Evolutionary conservation across 331 rosid genomes (phyloP).

Genomic region (Erythrophleum ivorense): DNA sequence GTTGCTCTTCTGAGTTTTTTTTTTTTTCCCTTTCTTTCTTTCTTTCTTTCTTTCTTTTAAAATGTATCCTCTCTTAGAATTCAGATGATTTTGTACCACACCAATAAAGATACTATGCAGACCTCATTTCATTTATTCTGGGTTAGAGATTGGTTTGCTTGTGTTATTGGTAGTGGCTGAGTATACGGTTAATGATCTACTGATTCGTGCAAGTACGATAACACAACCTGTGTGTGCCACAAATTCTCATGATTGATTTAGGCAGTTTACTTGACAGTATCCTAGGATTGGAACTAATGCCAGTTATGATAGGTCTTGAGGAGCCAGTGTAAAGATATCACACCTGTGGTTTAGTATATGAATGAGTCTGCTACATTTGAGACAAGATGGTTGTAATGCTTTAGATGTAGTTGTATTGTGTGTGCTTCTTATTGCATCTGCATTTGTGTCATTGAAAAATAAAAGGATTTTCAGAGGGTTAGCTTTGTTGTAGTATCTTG

Average conservation of each 20-base stretch:
- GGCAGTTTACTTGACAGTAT: conserved; percentile 30
- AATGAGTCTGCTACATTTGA: conserved; percentile 3
- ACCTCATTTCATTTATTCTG: background rate
- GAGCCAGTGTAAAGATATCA: background rate
- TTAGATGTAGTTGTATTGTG: background rate
- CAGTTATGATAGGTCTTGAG: background rate
- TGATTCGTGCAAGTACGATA: background rate
- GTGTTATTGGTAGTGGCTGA: background rate
- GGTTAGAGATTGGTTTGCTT: background rate
- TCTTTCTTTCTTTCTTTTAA: too few species aligned
- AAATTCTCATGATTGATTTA: conserved; percentile 5
- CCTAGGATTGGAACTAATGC: background rate
- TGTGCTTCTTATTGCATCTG: conserved; percentile 4
- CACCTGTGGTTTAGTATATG: background rate
- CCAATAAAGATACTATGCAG: too few species aligned
- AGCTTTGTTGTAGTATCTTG: background rate
- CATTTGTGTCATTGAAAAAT: background rate
- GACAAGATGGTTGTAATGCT: background rate
- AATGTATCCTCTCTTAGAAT: too few species aligned
- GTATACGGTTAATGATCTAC: background rate
- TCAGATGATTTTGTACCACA: too few species aligned
- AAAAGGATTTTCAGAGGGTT: background rate
- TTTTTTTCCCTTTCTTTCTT: too few species aligned
- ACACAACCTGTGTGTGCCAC: background rate
- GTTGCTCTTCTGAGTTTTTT: too few species aligned